These are phyloP conservation scores for Aurifilum marmelostoma DNA, from an alignment of 2,329 filamentous ascomycete species.

Conservation along the genomic window DNA sequence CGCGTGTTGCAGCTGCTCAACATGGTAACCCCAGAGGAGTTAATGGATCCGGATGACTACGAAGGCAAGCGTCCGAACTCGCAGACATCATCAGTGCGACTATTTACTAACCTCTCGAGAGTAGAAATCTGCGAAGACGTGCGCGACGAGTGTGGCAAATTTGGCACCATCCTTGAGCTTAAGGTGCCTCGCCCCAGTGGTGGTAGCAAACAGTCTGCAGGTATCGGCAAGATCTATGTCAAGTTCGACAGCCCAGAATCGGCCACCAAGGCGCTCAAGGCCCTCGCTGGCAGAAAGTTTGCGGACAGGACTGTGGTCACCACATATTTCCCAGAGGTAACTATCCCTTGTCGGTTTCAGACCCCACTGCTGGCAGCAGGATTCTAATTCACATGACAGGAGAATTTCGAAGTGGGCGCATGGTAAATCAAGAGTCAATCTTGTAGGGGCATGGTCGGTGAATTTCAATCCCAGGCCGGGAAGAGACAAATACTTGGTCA, in stretches of 20 bases:
- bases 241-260: conserved; percentile 82
- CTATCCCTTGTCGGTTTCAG: conserved; percentile 37
- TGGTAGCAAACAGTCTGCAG: conserved; percentile 80
- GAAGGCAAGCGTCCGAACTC: conserved; percentile 65
- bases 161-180: conserved; percentile 80
- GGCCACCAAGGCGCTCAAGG: conserved; percentile 81
- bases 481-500: neutral
- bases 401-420: conserved; percentile 90
- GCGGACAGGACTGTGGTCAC: conserved; percentile 94
- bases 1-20: conserved; percentile 92
- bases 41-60: conserved; percentile 93
- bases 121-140: conserved; percentile 96
- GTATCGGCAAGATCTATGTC: conserved; percentile 97
- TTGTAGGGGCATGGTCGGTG: too few species aligned
- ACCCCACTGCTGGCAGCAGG: neutral
- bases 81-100: neutral
- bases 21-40: conserved; percentile 96
- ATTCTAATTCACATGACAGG: conserved; percentile 49
- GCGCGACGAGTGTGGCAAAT: conserved; percentile 90
- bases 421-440: conserved; percentile 61
- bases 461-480: neutral
- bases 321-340: conserved; percentile 92
- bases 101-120: neutral
- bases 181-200: conserved; percentile 90
- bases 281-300: conserved; percentile 94